These are phyloP conservation scores for Aspergillus leporis DNA, from an alignment of 495 filamentous ascomycete species.

Conservation along the genomic window DNA sequence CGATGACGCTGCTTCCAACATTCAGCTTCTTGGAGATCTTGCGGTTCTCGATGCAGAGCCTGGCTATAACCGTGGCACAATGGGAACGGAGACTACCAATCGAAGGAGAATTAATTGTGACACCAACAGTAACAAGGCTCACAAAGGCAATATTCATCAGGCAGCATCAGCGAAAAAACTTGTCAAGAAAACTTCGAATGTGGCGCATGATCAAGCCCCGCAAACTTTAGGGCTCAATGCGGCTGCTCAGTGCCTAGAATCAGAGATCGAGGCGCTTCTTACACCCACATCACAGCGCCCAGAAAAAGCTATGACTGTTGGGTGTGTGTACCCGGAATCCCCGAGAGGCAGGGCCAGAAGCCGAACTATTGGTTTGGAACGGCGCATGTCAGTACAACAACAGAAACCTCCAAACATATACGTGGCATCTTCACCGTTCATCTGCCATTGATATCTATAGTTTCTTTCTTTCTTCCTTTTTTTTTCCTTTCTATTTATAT, in stretches of 20 bases:
- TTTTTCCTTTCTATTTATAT: not conserved
- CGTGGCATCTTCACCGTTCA: conserved; percentile 21
- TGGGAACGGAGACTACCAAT: not conserved
- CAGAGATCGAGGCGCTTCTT: not conserved
- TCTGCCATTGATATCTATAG: conserved; percentile 14
- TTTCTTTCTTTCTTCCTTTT: conserved; percentile 5
- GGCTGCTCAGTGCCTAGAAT: not conserved
- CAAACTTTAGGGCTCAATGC: not conserved
- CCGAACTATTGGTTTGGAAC: conserved; percentile 30
- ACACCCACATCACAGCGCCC: not conserved
- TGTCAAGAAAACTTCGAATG: not conserved
- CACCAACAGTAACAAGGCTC: not conserved
- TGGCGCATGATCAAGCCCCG: not conserved
- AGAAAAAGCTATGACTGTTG: not conserved
- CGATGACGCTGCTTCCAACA: not conserved
- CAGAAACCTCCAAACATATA: conserved; percentile 22
- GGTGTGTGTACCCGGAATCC: conserved; percentile 11
- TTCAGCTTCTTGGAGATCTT: not conserved
- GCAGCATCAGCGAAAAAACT: not conserved
- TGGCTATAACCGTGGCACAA: not conserved
- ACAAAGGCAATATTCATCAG: not conserved
- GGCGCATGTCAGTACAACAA: conserved; percentile 25
- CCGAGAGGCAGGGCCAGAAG: conserved; percentile 34
- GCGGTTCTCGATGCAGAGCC: not conserved
- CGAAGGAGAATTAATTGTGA: not conserved